Evolutionary conservation across 495 filamentous ascomycete species (phyloP).

Genomic region (Xylaria sp.): DNA sequence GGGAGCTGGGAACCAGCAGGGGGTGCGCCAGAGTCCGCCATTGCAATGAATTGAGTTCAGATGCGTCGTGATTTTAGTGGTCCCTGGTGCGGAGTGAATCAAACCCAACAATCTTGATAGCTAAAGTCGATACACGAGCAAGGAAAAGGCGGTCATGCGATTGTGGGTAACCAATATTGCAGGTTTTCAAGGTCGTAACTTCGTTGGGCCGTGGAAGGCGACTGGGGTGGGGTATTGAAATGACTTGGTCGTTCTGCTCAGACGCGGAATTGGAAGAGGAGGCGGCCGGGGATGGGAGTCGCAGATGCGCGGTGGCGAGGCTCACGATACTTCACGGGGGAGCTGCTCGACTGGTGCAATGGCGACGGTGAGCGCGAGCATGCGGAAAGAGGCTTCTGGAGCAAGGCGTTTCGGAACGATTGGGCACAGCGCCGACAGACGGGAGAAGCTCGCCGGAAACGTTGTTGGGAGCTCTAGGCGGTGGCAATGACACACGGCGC

Average conservation of each 20-base stretch:
- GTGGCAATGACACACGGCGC: conserved; percentile 21
- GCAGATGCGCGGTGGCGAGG: conserved; percentile 34
- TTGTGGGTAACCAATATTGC: conserved; percentile 6
- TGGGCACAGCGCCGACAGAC: conserved; percentile 11
- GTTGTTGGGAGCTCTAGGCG: conserved; percentile 21
- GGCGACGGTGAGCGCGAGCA: conserved; percentile 31
- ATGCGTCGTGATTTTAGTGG: conserved; percentile 9
- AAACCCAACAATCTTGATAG: conserved; percentile 2
- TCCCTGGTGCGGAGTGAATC: not conserved
- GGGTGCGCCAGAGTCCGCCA: conserved; percentile 71
- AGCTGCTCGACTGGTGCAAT: conserved; percentile 31
- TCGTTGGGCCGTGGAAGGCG: conserved; percentile 17
- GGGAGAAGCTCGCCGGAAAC: conserved; percentile 8
- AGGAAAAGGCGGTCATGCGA: conserved; percentile 2
- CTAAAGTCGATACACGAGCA: conserved; percentile 10
- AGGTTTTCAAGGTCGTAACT: conserved; percentile 13
- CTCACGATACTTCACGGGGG: conserved; percentile 32
- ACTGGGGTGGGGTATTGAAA: conserved; percentile 22
- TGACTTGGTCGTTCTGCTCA: conserved; percentile 8
- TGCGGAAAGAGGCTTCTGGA: conserved; percentile 20
- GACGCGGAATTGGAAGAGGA: conserved; percentile 4
- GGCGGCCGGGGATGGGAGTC: conserved; percentile 16
- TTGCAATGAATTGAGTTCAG: conserved; percentile 45
- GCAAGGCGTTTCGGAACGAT: conserved; percentile 20
- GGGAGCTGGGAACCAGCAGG: conserved; percentile 65